Evolutionary conservation across 441 rosid species (phyloP).

Genomic region (Pelargonium australe): DNA sequence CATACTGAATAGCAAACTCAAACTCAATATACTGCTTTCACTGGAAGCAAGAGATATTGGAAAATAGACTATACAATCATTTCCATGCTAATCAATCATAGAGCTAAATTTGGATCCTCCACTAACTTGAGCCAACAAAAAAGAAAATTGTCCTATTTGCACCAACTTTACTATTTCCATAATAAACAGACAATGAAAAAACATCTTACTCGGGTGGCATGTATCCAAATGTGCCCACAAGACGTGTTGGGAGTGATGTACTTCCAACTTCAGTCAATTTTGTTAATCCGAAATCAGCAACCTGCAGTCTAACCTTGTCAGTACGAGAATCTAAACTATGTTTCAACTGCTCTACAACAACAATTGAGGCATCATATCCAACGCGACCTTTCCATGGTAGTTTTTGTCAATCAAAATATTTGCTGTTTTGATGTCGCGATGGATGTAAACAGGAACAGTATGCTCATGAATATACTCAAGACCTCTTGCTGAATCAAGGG

Average conservation of each 20-base stretch:
- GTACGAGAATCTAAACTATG: slow-evolving; percentile 10
- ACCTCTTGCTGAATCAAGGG: slow-evolving; percentile 98
- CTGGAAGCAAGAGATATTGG: too few relatives aligned
- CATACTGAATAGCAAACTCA: too few relatives aligned
- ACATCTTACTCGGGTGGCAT: slow-evolving; percentile 92
- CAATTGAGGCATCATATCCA: slow-evolving; percentile 6
- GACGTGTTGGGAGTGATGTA: slow-evolving; percentile 60
- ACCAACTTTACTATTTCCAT: too few relatives aligned
- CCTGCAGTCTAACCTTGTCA: slow-evolving; percentile 36
- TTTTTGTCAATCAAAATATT: slow-evolving; percentile 86
- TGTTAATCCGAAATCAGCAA: slow-evolving; percentile 92
- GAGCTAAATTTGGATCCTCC: too few relatives aligned
- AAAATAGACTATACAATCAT: too few relatives aligned
- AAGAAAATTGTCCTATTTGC: too few relatives aligned
- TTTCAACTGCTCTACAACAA: neutral
- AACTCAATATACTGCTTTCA: too few relatives aligned
- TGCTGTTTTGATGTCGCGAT: slow-evolving; percentile 90
- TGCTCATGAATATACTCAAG: slow-evolving; percentile 95
- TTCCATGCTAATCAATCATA: too few relatives aligned
- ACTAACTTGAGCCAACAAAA: too few relatives aligned
- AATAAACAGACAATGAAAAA: neutral
- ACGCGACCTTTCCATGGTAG: slow-evolving; percentile 70
- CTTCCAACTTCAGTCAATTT: slow-evolving; percentile 82
- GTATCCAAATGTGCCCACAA: slow-evolving; percentile 95
- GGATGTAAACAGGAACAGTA: slow-evolving; percentile 92